Base-by-base conservation (phyloP, 1,284 basidiomycete species). In the Malassezia furfur region DNA sequence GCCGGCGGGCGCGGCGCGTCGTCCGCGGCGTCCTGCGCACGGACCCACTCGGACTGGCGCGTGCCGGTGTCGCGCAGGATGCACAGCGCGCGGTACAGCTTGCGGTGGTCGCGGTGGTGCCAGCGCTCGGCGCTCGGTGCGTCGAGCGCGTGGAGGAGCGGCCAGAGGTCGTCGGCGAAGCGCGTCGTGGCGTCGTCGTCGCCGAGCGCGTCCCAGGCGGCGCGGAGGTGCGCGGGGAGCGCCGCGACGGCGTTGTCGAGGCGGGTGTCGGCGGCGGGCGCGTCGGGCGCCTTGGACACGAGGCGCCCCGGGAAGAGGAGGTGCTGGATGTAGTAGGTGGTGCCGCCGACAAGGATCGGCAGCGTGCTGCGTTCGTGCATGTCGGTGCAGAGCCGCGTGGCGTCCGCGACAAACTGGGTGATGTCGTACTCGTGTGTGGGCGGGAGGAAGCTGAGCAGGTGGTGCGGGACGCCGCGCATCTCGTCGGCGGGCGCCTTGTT, bases 321-420 rank as follows among this genome's bases (percentile, higher is more conserved):
- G 74, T 99, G 89, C 72, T 98, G 93, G 19, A 94, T 85, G 83
- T 94, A 99, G 75, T 99, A 99, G 15, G 88, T 85, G 0, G 93
- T 98, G 7, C 93, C 93, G 3, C 93, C 93, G 44, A 93, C 91
- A 4, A 94, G 78, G 52, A 99, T 87, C 0, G 91, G 91, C 7
- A 96, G 76, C 52, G 84, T 78, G 1, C 80, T 76, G 65, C 80
- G 77, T 32, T 63, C 10, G 4, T 56, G 47, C 44, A 85, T 83
- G 48, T 84, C 81, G 30, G 84, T 79, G 38, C 88, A 87, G 15
- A 68, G 59, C 19, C 50, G 46, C 58, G 64, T 56, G 3, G 77
- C 73, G 50, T 78, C 77, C 1, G 40, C 44, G 14, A 72, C 56
- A 52, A 78, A 78, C 28, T 66, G 62, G 34, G 66, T 68, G 15